Base-by-base conservation (phyloP, 352 stramenopile genomes). In the Phytophthora fragariae region DNA sequence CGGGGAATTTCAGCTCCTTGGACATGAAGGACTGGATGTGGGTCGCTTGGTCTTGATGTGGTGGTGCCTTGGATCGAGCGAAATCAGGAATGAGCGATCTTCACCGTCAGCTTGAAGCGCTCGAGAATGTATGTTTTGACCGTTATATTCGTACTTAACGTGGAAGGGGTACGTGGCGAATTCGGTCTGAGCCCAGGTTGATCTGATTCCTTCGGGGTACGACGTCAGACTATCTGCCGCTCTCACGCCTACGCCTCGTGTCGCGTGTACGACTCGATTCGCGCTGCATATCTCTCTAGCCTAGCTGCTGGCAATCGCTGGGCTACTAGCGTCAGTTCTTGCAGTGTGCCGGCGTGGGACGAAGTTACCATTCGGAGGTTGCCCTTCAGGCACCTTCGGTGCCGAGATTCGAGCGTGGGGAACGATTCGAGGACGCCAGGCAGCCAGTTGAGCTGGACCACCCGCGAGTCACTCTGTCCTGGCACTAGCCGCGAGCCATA, bases 341-440 rank as follows among this genome's bases (percentile, higher is more conserved):
- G 54, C 10, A 90, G 31, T 33, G 57, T 41, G 19, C 72, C 54
- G 14, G 46, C 79, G 33, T 73, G 62, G 12, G 77, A 73, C 21
- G 77, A 73, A 57, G 71, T 68, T 4, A 76, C 52, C 11, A 86
- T 17, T 27, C 75, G 72, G 49, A 90, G 31, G 7, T 72, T 81
- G 31, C 83, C 85, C 65, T 90, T 89, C 11, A 92, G 63, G 31
- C 67, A 75, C 15, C 82, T 76, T 10, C 85, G 81, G 1, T 72
- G 75, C 1, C 74, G 67, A 41, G 80, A 88, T 44, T 82, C 70
- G 5, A 65, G 73, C 2, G 76, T 85, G 8, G 80, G 83, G 31
- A 73, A 85, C 24, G 57, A 86, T 62, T 89, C 77, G 12, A 92
- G 66, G 0, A 81, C 65, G 14, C 83, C 83, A 5, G 85, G 85